Percentiles rank a stretch among this genome's conserved stretches.
phyloP scores from a whole-genome alignment of 2,329 filamentous ascomycete species.

The Xylaria hypoxylon region DNA sequence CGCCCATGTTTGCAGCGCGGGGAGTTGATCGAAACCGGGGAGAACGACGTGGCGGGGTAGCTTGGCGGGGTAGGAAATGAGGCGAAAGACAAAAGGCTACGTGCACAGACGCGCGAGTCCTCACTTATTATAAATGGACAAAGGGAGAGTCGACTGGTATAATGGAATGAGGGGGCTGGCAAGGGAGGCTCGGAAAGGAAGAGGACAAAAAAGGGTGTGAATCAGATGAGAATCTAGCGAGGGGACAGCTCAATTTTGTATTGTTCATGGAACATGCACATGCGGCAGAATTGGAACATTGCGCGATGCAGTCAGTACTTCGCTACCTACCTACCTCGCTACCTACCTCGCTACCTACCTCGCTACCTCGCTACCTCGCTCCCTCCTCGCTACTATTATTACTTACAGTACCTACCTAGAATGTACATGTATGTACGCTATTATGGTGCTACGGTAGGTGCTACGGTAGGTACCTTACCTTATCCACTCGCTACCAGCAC shows the following conservation, averaged over 20 bases:
- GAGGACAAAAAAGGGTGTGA: constrained; percentile 39
- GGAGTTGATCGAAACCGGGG: constrained; percentile 32
- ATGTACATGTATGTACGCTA: no score
- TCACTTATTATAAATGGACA: constrained; percentile 16
- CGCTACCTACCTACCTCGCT: background rate
- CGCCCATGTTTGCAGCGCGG: constrained; percentile 57
- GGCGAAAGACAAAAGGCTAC: background rate
- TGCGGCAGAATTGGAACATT: constrained; percentile 25
- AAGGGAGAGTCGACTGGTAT: background rate
- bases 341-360: background rate
- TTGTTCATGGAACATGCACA: constrained; percentile 25
- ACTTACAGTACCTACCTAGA: background rate
- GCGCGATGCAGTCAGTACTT: background rate
- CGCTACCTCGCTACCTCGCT: constrained; percentile 16
- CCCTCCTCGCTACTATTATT: constrained; percentile 1
- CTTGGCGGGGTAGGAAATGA: constrained; percentile 25
- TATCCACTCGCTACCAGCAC: constrained; percentile 1
- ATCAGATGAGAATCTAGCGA: constrained; percentile 25
- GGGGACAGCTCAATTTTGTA: constrained; percentile 36
- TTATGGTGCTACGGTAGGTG: constrained; percentile 5
- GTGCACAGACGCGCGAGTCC: constrained; percentile 7
- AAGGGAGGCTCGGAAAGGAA: constrained; percentile 26
- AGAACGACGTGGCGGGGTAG: constrained; percentile 35
- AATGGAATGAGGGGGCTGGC: background rate
- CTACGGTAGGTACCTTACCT: constrained; percentile 1